Percentiles rank a stretch among this genome's conserved stretches.
phyloP scores from a whole-genome alignment of 305 asterid species.

The Fraxinus dipetala region DNA sequence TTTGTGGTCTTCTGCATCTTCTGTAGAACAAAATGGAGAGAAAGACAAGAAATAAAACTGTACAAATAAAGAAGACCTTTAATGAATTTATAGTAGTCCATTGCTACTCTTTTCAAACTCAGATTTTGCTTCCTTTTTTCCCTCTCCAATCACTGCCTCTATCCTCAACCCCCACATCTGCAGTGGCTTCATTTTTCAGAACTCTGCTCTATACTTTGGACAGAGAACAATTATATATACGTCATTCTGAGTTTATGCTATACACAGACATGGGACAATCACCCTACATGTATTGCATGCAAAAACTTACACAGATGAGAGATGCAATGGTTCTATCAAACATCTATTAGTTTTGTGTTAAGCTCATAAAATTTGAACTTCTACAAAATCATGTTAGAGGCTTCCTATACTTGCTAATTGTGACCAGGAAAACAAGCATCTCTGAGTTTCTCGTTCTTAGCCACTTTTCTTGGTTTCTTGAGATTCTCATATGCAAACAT shows the following conservation, averaged over 20 bases:
- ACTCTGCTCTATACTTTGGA: not conserved
- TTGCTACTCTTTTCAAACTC: not conserved
- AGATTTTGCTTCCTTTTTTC: not conserved
- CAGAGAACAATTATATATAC: not conserved
- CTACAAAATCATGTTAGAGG: not conserved
- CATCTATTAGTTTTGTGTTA: not conserved
- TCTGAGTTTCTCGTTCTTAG: conserved; percentile 6
- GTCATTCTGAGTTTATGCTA: not conserved
- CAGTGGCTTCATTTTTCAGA: not conserved
- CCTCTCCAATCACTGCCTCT: not conserved
- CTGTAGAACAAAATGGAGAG: too few species aligned
- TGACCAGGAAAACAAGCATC: not conserved
- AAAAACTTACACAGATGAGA: not conserved
- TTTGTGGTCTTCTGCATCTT: too few species aligned
- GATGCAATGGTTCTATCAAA: not conserved
- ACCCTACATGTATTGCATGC: not conserved
- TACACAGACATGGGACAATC: not conserved
- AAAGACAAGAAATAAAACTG: not conserved
- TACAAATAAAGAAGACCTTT: not conserved
- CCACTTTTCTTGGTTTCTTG: conserved; percentile 23
- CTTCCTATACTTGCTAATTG: not conserved
- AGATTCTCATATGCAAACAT: not conserved
- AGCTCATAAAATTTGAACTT: not conserved
- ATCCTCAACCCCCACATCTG: not conserved
- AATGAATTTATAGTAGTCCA: not conserved